Percentiles rank a stretch among this genome's conserved stretches.
These are phyloP conservation scores for Blastomyces gilchristii DNA, from an alignment of 2,329 filamentous ascomycete species.

Conservation along the genomic window DNA sequence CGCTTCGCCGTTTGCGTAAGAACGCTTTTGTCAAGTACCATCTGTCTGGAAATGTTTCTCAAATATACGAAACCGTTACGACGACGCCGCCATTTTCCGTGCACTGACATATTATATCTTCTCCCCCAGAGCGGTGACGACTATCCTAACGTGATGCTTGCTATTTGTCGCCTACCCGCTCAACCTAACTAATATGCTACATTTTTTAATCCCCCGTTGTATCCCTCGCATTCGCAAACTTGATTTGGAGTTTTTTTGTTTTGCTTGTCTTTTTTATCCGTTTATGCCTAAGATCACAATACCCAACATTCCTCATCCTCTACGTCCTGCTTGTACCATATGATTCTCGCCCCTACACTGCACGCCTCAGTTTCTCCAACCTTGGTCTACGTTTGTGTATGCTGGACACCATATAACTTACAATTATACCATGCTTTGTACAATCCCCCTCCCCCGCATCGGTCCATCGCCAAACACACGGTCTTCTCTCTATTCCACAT, in stretches of 20 bases:
- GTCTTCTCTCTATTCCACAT: not conserved
- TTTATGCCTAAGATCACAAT: not conserved
- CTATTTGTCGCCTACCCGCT: not conserved
- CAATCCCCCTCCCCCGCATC: not conserved
- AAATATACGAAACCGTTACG: not conserved
- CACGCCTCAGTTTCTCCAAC: not conserved
- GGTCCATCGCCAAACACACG: not conserved
- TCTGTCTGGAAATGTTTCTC: not conserved
- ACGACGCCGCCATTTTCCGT: not conserved
- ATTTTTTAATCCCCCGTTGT: not conserved
- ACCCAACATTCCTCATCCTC: not conserved
- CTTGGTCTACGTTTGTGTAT: not conserved
- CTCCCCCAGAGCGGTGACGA: not conserved
- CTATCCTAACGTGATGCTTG: not conserved
- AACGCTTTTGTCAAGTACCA: not conserved
- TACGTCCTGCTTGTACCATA: not conserved
- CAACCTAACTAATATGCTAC: not conserved
- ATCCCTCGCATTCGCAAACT: not conserved
- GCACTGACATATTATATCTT: not conserved
- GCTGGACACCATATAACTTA: not conserved
- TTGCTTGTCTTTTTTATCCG: not conserved
- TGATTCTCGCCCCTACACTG: not conserved
- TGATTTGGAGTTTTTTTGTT: not conserved
- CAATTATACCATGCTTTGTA: not conserved
- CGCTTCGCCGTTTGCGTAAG: not conserved